These are phyloP conservation scores for Hemisphaericaspora nanyangensis DNA, from an alignment of 805 yeast species.

Conservation along the genomic window DNA sequence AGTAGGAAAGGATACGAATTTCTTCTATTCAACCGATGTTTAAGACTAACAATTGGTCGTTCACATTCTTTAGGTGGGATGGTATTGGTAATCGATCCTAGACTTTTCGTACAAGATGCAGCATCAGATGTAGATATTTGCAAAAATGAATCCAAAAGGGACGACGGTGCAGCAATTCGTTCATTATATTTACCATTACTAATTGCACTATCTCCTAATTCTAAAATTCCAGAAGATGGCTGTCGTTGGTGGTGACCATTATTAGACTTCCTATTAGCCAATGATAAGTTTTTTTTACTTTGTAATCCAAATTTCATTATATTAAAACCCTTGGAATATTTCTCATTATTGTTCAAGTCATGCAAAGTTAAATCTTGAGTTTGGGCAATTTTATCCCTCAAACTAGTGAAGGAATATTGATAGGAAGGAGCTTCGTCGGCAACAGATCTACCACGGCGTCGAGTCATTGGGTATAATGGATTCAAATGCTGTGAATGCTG, in stretches of 20 bases:
- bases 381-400: conserved; percentile 27
- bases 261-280: not conserved
- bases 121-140: conserved; percentile 12
- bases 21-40: conserved; percentile 20
- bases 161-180: conserved; percentile 5
- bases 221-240: not conserved
- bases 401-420: conserved; percentile 28
- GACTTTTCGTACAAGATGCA: conserved; percentile 1
- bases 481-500: conserved; percentile 2
- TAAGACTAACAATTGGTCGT: conserved; percentile 7
- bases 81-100: conserved; percentile 1
- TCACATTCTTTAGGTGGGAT: not conserved
- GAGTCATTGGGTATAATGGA: not conserved
- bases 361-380: conserved; percentile 12
- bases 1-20: conserved; percentile 28
- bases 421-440: conserved; percentile 3
- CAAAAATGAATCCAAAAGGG: conserved; percentile 17
- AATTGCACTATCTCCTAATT: too few relatives aligned
- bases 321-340: conserved; percentile 32
- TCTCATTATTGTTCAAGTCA: conserved; percentile 9
- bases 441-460: conserved; percentile 6
- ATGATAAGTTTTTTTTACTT: conserved; percentile 10
- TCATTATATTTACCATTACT: not conserved
- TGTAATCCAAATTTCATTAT: conserved; percentile 33
- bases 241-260: not conserved